phyloP scores from a whole-genome alignment of 208 protist species.

The Strigomonas culicis region DNA sequence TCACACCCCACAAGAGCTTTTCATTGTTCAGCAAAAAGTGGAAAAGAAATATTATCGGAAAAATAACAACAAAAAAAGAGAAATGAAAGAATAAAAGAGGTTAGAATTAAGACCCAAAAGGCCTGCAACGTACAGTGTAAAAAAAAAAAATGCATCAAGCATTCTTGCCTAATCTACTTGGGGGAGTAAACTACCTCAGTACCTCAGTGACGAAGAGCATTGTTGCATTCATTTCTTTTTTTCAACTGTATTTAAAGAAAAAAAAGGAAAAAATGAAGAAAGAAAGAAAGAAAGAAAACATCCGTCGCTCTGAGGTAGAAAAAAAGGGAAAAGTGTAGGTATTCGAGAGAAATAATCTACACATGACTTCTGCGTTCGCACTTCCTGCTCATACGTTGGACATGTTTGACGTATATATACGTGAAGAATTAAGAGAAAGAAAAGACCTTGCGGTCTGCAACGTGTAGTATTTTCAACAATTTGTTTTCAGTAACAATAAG shows the following conservation, averaged over 20 bases:
- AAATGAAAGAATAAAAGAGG: slow-evolving; percentile 5
- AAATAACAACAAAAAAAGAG: slow-evolving; percentile 16
- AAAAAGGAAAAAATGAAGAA: slow-evolving; percentile 3
- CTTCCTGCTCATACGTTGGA: too few species aligned
- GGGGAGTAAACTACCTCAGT: too few species aligned
- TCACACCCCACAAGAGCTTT: neutral
- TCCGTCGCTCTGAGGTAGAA: too few species aligned
- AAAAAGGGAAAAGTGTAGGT: neutral
- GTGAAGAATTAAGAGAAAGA: neutral
- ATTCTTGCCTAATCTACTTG: too few species aligned
- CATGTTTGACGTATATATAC: too few species aligned
- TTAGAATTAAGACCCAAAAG: neutral
- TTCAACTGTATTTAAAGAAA: neutral
- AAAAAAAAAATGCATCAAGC: neutral
- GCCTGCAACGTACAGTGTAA: neutral
- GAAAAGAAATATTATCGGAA: slow-evolving; percentile 9
- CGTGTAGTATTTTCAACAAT: slow-evolving; percentile 1
- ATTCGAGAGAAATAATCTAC: slow-evolving; percentile 2
- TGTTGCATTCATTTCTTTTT: too few species aligned
- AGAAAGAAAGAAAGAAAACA: neutral
- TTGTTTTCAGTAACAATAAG: too few species aligned
- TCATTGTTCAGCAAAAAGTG: slow-evolving; percentile 8
- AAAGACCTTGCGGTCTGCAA: neutral
- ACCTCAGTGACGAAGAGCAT: too few species aligned
- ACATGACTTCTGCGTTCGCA: too few species aligned